Percentiles rank a stretch among this genome's conserved stretches.
Evolutionary conservation across 805 yeast species (phyloP).

Genomic region (Ogataea chonburiensis): DNA sequence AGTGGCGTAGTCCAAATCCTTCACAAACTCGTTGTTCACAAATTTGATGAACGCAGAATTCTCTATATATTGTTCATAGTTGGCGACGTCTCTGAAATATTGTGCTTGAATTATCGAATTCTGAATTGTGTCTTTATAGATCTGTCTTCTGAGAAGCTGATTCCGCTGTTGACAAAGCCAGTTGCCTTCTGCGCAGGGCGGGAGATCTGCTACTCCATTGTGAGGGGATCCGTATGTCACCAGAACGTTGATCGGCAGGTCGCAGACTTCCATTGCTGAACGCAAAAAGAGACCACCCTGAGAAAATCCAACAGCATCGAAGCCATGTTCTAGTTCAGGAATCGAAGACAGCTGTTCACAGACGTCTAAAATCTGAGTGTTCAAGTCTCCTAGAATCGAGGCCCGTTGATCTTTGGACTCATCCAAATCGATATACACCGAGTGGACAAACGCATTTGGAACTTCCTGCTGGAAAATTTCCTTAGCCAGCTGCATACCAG

Average conservation of each 20-base stretch:
- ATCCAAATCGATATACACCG: slow-evolving; percentile 50
- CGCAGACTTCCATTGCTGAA: slow-evolving; percentile 62
- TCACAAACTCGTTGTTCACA: slow-evolving; percentile 58
- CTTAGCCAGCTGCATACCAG: slow-evolving; percentile 50
- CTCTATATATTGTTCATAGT: slow-evolving; percentile 53
- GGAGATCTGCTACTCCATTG: slow-evolving; percentile 69
- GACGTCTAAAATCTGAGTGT: slow-evolving; percentile 50
- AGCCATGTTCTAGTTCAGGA: slow-evolving; percentile 51
- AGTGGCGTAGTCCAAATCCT: slow-evolving; percentile 36
- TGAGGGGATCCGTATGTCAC: slow-evolving; percentile 84
- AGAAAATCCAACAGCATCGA: slow-evolving; percentile 75
- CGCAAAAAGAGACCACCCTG: slow-evolving; percentile 85
- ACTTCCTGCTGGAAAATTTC: slow-evolving; percentile 41
- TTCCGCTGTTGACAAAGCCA: slow-evolving; percentile 62
- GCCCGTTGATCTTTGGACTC: slow-evolving; percentile 51
- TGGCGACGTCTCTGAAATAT: slow-evolving; percentile 59
- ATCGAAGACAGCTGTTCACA: slow-evolving; percentile 52
- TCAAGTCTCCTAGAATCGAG: slow-evolving; percentile 60
- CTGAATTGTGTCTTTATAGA: slow-evolving; percentile 60
- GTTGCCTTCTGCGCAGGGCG: slow-evolving; percentile 51
- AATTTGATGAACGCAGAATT: slow-evolving; percentile 61
- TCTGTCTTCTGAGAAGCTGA: slow-evolving; percentile 51
- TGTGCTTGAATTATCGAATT: slow-evolving; percentile 66
- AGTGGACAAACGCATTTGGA: slow-evolving; percentile 54
- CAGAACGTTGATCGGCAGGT: slow-evolving; percentile 45